A percentile compares a stretch with the other conserved stretches of the same genome.
phyloP scores from a whole-genome alignment of 2,329 filamentous ascomycete genomes.

The Xylariaceae sp. region DNA sequence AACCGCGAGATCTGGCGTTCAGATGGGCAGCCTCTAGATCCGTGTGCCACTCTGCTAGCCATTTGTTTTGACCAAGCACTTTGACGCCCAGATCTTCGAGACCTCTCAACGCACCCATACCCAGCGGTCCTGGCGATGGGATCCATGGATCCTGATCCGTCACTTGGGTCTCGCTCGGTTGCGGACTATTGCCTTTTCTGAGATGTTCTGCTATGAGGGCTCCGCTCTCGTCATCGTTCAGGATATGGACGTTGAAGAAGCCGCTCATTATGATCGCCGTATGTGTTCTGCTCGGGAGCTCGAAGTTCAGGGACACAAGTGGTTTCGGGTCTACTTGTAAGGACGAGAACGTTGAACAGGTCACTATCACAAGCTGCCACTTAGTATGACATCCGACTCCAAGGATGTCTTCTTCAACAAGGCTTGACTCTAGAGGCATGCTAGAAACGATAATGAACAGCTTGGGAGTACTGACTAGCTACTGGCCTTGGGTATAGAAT shows the following conservation, averaged over 20 bases:
- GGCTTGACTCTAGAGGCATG: too few relatives aligned
- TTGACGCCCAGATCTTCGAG: neutral
- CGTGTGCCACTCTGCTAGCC: neutral
- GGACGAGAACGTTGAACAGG: conserved; percentile 53
- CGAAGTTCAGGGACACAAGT: conserved; percentile 50
- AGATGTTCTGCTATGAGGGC: conserved; percentile 43
- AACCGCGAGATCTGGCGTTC: too few relatives aligned
- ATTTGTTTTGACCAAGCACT: neutral
- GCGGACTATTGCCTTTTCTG: neutral
- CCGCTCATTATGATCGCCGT: conserved; percentile 38
- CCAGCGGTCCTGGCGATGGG: neutral
- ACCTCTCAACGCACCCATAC: too few relatives aligned
- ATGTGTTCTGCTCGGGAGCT: conserved; percentile 47
- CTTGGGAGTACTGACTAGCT: too few relatives aligned
- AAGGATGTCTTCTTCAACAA: too few relatives aligned
- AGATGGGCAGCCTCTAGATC: too few relatives aligned
- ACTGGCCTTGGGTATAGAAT: conserved; percentile 8
- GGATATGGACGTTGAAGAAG: conserved; percentile 48
- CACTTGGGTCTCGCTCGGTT: neutral
- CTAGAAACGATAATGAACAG: too few relatives aligned
- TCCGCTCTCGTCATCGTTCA: conserved; percentile 39
- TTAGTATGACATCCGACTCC: conserved; percentile 28
- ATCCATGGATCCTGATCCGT: neutral
- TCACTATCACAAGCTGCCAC: too few relatives aligned
- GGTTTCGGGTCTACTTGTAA: conserved; percentile 44